A percentile compares a stretch with the other conserved stretches of the same genome.
Conservation (phyloP, 2,329 filamentous ascomycete genomes). For the Fonsecaea erecta region DNA sequence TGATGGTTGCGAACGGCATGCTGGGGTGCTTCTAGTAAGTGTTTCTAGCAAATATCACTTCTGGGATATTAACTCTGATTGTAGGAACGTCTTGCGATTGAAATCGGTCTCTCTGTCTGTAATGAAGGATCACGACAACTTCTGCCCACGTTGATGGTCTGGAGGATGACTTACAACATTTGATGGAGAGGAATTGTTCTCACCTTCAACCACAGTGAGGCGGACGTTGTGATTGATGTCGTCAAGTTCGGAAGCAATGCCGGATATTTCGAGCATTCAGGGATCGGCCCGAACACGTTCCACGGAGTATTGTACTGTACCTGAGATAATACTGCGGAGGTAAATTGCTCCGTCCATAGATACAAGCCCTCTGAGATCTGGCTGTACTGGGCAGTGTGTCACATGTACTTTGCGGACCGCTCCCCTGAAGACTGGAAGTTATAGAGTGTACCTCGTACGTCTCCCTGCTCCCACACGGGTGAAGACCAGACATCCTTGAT, state of each 20-base stretch:
- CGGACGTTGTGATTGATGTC: conserved; percentile 7
- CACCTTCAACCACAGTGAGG: neutral
- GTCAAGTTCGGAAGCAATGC: conserved; percentile 3
- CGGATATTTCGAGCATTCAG: neutral
- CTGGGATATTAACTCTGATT: neutral
- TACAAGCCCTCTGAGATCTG: neutral
- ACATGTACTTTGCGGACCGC: neutral
- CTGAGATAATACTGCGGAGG: no score
- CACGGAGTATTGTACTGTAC: no score
- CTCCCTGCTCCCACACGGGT: neutral
- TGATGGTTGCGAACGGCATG: conserved; percentile 37
- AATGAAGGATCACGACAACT: no score
- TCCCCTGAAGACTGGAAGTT: neutral
- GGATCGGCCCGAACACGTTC: conserved; percentile 19
- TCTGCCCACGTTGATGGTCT: no score
- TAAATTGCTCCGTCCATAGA: neutral
- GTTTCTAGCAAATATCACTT: neutral
- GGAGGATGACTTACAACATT: no score
- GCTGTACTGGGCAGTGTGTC: neutral
- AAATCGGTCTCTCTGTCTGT: neutral
- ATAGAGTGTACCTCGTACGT: neutral
- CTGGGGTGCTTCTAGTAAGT: neutral
- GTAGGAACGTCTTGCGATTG: neutral
- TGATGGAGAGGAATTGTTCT: neutral
- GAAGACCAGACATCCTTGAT: neutral